These are phyloP conservation scores for Rhododendron molle DNA, from an alignment of 148 eudicot genomes.

Conservation along the genomic window DNA sequence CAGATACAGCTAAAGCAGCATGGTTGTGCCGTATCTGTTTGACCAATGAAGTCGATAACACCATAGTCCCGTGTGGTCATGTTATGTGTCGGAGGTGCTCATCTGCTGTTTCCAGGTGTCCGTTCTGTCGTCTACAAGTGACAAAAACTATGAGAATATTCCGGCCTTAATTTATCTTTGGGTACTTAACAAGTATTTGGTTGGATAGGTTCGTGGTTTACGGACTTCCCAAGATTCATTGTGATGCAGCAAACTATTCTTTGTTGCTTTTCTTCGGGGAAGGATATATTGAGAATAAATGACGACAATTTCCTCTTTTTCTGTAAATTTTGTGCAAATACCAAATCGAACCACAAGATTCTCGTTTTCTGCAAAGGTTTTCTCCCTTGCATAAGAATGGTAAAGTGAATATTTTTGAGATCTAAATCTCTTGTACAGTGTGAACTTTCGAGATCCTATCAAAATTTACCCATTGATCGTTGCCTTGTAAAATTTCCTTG, in stretches of 20 bases:
- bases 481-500: not conserved
- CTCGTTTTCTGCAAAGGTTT: not conserved
- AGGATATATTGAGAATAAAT: not conserved
- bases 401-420: not conserved
- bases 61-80: conserved; percentile 91
- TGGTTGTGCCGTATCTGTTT: conserved; percentile 94
- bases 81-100: conserved; percentile 93
- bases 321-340: not conserved
- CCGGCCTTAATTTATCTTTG: conserved; percentile 48
- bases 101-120: conserved; percentile 92
- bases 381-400: not conserved
- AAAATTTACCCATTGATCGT: not conserved
- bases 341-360: not conserved
- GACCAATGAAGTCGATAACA: conserved; percentile 69
- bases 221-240: not conserved
- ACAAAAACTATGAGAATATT: conserved; percentile 74
- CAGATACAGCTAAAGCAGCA: conserved; percentile 88
- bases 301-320: not conserved
- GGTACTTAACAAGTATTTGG: conserved; percentile 1
- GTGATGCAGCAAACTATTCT: not conserved
- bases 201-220: not conserved
- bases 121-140: conserved; percentile 90
- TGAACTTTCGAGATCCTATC: not conserved
- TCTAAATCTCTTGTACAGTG: not conserved
- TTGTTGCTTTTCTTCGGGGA: not conserved